These are phyloP conservation scores for Combretum micranthum DNA, from an alignment of 345 rosid genomes.

Conservation along the genomic window DNA sequence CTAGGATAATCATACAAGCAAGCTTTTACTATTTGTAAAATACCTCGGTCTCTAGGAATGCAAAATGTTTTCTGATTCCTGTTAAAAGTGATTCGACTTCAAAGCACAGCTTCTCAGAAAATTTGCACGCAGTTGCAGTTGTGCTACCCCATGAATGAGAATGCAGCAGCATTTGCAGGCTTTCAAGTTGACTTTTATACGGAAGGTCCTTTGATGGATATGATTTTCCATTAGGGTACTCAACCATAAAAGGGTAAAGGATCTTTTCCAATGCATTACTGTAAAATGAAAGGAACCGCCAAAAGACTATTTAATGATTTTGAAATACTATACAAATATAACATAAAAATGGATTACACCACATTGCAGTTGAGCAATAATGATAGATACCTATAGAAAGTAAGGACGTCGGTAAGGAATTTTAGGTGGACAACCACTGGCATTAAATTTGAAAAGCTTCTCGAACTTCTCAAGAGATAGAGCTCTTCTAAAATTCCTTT, in stretches of 20 bases:
- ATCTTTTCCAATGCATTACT: conserved; percentile 60
- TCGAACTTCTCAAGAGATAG: conserved; percentile 28
- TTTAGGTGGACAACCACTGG: conserved; percentile 39
- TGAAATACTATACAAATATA: background rate
- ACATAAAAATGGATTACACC: background rate
- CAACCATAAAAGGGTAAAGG: conserved; percentile 37
- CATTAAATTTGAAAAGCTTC: conserved; percentile 26
- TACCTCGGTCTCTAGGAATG: conserved; percentile 60
- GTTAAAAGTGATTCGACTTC: conserved; percentile 35
- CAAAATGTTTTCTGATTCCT: conserved; percentile 36
- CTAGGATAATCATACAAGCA: background rate
- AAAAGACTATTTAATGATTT: background rate
- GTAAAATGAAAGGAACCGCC: conserved; percentile 11
- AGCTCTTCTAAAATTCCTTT: conserved; percentile 41
- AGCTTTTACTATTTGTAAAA: background rate
- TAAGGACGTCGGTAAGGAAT: conserved; percentile 58
- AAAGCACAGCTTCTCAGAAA: conserved; percentile 36
- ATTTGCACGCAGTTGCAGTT: conserved; percentile 10
- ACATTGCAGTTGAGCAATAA: too few relatives aligned
- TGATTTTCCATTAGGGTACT: conserved; percentile 20
- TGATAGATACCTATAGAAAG: conserved; percentile 55
- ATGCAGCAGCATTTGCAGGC: conserved; percentile 26
- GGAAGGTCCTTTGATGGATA: conserved; percentile 19
- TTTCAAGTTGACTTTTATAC: conserved; percentile 27
- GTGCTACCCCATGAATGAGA: background rate